Evolutionary conservation across 1,284 basidiomycete species (phyloP).

Genomic region (Apiotrichum mycotoxinovorans): DNA sequence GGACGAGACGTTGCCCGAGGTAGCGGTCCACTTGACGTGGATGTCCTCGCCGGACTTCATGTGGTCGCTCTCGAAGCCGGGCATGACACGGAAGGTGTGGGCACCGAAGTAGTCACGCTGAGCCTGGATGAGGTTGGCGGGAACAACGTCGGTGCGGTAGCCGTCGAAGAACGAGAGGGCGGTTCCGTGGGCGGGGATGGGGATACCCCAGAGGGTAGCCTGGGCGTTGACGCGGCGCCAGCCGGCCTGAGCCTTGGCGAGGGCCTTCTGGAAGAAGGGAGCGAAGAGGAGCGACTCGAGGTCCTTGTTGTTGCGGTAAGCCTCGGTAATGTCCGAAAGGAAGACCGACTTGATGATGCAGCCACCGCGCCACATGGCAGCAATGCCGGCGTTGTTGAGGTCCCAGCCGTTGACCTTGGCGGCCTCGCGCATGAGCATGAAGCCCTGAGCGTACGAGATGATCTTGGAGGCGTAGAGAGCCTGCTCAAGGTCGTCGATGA

Average conservation of each 20-base stretch:
- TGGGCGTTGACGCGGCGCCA: conserved; percentile 98
- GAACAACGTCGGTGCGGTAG: conserved; percentile 79
- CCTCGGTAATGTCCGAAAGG: conserved; percentile 86
- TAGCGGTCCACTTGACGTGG: conserved; percentile 59
- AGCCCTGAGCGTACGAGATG: conserved; percentile 98
- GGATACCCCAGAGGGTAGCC: conserved; percentile 95
- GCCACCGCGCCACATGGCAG: conserved; percentile 98
- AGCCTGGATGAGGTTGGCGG: conserved; percentile 91
- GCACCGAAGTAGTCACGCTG: conserved; percentile 65
- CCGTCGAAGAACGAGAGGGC: conserved; percentile 99
- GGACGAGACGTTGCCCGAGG: conserved; percentile 63
- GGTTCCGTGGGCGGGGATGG: conserved; percentile 92
- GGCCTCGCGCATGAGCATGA: conserved; percentile 99
- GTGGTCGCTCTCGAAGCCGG: conserved; percentile 79
- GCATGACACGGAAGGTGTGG: conserved; percentile 88
- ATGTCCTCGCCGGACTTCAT: conserved; percentile 80
- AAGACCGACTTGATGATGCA: conserved; percentile 99
- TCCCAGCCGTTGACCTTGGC: conserved; percentile 78
- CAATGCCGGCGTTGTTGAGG: conserved; percentile 83
- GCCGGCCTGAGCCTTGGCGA: conserved; percentile 92
- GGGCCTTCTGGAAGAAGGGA: conserved; percentile 96
- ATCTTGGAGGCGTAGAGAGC: conserved; percentile 99
- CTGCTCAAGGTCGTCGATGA: conserved; percentile 95
- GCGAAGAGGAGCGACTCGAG: conserved; percentile 94
- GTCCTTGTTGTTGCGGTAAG: conserved; percentile 80